These are phyloP conservation scores for Naganishia friedmannii DNA, from an alignment of 768 basidiomycete genomes.

Conservation along the genomic window DNA sequence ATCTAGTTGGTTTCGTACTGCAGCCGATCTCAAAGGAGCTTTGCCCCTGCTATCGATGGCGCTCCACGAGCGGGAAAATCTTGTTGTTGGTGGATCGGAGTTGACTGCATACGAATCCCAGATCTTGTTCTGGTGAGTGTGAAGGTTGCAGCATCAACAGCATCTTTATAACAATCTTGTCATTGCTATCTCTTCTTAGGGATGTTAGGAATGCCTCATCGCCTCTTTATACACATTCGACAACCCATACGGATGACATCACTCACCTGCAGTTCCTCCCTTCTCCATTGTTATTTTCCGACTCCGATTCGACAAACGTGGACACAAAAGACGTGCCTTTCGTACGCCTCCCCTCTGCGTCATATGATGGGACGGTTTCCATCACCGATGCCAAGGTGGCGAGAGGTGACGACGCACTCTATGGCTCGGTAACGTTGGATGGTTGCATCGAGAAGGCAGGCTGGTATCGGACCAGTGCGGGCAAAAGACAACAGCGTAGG, in stretches of 20 bases:
- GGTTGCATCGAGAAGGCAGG: slow-evolving; percentile 62
- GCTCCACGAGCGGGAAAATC: slow-evolving; percentile 50
- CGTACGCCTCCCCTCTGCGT: slow-evolving; percentile 67
- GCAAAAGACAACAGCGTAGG: slow-evolving; percentile 20
- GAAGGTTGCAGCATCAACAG: slow-evolving; percentile 74
- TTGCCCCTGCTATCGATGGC: slow-evolving; percentile 43
- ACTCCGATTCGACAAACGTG: slow-evolving; percentile 30
- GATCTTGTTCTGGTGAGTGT: slow-evolving; percentile 72
- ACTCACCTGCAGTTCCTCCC: slow-evolving; percentile 66
- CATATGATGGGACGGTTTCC: slow-evolving; percentile 77
- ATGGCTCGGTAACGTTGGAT: slow-evolving; percentile 77
- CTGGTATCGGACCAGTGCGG: slow-evolving; percentile 66
- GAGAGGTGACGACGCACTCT: slow-evolving; percentile 81
- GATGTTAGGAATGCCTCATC: slow-evolving; percentile 72
- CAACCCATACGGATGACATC: slow-evolving; percentile 89
- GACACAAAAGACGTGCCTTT: slow-evolving; percentile 36
- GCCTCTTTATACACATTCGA: slow-evolving; percentile 70
- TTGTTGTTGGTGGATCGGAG: slow-evolving; percentile 80
- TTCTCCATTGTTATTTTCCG: slow-evolving; percentile 36
- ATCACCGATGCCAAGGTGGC: slow-evolving; percentile 56
- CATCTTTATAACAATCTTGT: background rate
- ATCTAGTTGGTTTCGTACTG: slow-evolving; percentile 39
- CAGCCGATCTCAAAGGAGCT: slow-evolving; percentile 35
- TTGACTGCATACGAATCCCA: slow-evolving; percentile 74
- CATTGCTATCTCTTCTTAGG: slow-evolving; percentile 7